Evolutionary conservation across 179 eudicot species (phyloP).

Genomic region (Carnegiea gigantea): DNA sequence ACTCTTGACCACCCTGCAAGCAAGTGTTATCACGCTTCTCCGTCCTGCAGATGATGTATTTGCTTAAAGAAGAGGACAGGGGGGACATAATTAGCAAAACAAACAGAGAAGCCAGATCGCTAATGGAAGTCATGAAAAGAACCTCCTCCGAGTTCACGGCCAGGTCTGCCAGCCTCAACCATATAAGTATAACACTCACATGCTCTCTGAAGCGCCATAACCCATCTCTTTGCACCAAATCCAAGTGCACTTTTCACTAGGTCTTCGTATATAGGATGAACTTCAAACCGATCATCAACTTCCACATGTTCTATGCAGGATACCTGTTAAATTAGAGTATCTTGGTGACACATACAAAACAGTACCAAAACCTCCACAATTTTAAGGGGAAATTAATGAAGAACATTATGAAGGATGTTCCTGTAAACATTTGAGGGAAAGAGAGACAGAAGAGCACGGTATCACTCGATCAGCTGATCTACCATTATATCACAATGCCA

Average conservation of each 20-base stretch:
- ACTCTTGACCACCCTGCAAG: constrained; percentile 41
- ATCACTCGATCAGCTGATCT: not conserved
- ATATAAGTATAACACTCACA: constrained; percentile 49
- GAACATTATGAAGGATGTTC: not conserved
- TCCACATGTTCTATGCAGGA: constrained; percentile 72
- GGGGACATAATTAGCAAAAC: not conserved
- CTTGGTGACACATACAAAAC: not conserved
- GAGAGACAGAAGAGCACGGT: not conserved
- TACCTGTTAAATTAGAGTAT: constrained; percentile 28
- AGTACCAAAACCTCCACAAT: constrained; percentile 4
- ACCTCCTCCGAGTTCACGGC: constrained; percentile 50
- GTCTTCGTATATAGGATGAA: constrained; percentile 46
- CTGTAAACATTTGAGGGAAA: not conserved
- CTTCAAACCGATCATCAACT: constrained; percentile 41
- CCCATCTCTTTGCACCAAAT: constrained; percentile 75
- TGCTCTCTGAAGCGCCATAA: constrained; percentile 55
- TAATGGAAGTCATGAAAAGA: constrained; percentile 13
- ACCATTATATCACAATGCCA: not conserved
- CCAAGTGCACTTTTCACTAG: constrained; percentile 39
- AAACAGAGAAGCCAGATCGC: not conserved
- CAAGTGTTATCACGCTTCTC: constrained; percentile 31
- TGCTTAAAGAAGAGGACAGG: constrained; percentile 24
- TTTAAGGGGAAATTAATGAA: not conserved
- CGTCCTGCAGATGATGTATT: constrained; percentile 36
- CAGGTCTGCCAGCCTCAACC: constrained; percentile 25